Conservation (phyloP, 805 yeast species). For the Suhomyces prunicola region DNA sequence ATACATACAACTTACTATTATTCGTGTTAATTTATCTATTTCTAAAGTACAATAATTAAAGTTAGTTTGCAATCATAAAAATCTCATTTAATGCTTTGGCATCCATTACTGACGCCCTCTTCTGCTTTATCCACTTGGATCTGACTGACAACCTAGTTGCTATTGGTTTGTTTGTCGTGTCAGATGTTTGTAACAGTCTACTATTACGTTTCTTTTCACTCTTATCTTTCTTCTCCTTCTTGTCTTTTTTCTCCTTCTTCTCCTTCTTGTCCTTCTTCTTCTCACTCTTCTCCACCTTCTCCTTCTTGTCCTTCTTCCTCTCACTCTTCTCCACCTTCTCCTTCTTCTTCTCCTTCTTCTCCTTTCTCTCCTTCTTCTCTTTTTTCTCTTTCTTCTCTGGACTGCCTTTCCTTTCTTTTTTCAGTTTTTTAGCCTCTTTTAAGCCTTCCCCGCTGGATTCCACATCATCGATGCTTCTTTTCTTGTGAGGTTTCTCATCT, state of each 20-base stretch:
- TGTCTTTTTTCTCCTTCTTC: constrained; percentile 10
- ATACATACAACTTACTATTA: neutral
- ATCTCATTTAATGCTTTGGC: constrained; percentile 86
- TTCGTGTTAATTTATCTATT: neutral
- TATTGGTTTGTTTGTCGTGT: constrained; percentile 16
- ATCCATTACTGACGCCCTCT: constrained; percentile 89
- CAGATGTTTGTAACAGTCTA: constrained; percentile 6
- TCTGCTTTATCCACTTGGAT: constrained; percentile 84
- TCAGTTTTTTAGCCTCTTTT: constrained; percentile 17
- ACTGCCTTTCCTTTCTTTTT: constrained; percentile 25
- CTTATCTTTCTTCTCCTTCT: constrained; percentile 7
- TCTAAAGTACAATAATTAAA: neutral
- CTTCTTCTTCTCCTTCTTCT: constrained; percentile 10
- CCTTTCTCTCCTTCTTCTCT: constrained; percentile 12
- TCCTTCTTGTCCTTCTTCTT: constrained; percentile 25
- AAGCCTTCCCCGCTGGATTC: constrained; percentile 15
- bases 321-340: constrained; percentile 16
- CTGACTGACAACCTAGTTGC: constrained; percentile 56
- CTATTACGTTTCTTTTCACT: constrained; percentile 5
- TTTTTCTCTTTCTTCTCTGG: constrained; percentile 24
- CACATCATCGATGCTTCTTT: constrained; percentile 15
- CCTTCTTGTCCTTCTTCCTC: constrained; percentile 25
- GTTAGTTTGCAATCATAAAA: constrained; percentile 69
- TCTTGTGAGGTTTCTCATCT: constrained; percentile 18
- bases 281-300: constrained; percentile 23